These are phyloP conservation scores for Phytophthora fragariae DNA, from an alignment of 352 stramenopile species.

Conservation along the genomic window DNA sequence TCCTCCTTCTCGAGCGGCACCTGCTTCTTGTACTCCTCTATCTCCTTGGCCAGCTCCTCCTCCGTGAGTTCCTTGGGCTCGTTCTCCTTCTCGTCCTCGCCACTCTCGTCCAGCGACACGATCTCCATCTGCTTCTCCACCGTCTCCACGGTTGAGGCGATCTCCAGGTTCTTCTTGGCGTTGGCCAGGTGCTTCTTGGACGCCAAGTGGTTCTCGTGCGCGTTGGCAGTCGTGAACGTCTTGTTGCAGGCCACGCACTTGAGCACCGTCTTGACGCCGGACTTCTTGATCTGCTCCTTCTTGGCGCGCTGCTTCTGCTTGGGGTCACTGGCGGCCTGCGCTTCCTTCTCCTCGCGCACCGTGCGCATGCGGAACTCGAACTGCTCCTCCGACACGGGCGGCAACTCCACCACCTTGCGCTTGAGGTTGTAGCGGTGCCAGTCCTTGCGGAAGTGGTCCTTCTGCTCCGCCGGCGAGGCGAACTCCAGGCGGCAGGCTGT, in stretches of 20 bases:
- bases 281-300: constrained; percentile 74
- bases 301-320: constrained; percentile 80
- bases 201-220: constrained; percentile 85
- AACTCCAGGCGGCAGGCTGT: constrained; percentile 85
- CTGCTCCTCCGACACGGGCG: constrained; percentile 90
- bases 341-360: constrained; percentile 67
- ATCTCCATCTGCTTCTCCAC: constrained; percentile 77
- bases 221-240: constrained; percentile 81
- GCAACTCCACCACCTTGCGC: constrained; percentile 95
- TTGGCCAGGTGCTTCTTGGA: constrained; percentile 90
- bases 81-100: constrained; percentile 1
- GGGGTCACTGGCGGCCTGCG: constrained; percentile 59
- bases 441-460: constrained; percentile 95
- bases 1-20: constrained; percentile 79
- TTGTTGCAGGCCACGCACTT: constrained; percentile 91
- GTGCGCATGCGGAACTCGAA: constrained; percentile 86
- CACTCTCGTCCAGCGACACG: constrained; percentile 35
- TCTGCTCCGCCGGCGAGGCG: constrained; percentile 64
- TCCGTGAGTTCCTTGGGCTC: constrained; percentile 56
- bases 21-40: constrained; percentile 82
- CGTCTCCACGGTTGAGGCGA: constrained; percentile 57
- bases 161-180: constrained; percentile 73
- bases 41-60: constrained; percentile 65
- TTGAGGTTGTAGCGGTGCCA: constrained; percentile 98
- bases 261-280: constrained; percentile 71